Conservation (phyloP, 2,329 filamentous ascomycete genomes). For the Furcasterigmium furcatum region DNA sequence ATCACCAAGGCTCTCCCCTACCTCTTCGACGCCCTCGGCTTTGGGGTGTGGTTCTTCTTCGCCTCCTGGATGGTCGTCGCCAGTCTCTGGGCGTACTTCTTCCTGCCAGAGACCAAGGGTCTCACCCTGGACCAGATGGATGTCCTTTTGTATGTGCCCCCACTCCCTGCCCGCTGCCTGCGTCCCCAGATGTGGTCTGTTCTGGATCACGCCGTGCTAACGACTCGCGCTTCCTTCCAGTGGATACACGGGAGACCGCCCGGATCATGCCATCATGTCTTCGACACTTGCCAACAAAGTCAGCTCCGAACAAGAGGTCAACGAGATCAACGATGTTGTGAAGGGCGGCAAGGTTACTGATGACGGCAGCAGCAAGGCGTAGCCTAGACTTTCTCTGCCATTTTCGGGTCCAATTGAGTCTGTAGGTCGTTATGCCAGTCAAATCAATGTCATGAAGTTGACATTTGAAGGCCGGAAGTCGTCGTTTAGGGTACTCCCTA, state of each 20-base stretch:
- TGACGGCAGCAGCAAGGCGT: no score
- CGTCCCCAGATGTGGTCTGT: no score
- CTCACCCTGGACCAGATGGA: constrained; percentile 52
- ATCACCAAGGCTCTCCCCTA: constrained; percentile 41
- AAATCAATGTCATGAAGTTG: no score
- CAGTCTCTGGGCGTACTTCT: constrained; percentile 45
- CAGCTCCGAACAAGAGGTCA: constrained; percentile 6
- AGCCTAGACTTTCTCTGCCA: no score
- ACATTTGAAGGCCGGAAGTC: no score
- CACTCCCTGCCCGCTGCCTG: no score
- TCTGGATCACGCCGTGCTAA: no score
- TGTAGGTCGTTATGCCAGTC: no score
- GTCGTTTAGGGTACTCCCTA: no score
- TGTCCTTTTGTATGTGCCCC: constrained; percentile 14
- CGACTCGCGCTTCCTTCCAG: background rate
- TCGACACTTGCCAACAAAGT: background rate
- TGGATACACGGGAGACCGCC: constrained; percentile 10
- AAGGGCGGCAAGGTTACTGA: no score
- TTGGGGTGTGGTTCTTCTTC: constrained; percentile 57
- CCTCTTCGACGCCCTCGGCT: constrained; percentile 39
- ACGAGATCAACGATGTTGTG: constrained; percentile 5
- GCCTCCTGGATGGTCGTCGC: constrained; percentile 46
- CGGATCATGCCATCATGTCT: background rate
- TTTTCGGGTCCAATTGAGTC: no score
- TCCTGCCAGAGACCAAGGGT: constrained; percentile 53